Percentiles rank a stretch among this genome's conserved stretches.
These are phyloP conservation scores for Fistulinella cinereoalba DNA, from an alignment of 1,284 basidiomycete genomes.

Conservation along the genomic window DNA sequence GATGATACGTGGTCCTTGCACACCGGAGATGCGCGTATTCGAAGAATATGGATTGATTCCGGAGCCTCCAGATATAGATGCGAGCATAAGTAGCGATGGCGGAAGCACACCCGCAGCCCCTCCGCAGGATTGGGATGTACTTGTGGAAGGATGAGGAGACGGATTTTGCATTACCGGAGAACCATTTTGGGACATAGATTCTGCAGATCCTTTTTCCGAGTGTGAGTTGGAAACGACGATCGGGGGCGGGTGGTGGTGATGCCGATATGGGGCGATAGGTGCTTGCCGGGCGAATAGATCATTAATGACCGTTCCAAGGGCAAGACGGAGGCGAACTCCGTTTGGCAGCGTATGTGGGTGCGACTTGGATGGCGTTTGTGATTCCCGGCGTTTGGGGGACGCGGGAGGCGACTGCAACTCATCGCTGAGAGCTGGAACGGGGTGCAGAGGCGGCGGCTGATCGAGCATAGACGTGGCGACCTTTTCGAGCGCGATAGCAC, in stretches of 20 bases:
- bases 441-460: conserved; percentile 61
- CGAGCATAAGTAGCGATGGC: conserved; percentile 37
- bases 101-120: conserved; percentile 28
- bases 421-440: conserved; percentile 42
- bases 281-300: conserved; percentile 73
- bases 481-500: conserved; percentile 76
- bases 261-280: conserved; percentile 50
- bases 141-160: conserved; percentile 29
- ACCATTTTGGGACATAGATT: conserved; percentile 17
- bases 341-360: conserved; percentile 69
- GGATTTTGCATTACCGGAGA: conserved; percentile 24
- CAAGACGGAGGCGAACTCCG: conserved; percentile 72
- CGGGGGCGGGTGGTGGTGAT: conserved; percentile 37
- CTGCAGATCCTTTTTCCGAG: conserved; percentile 26
- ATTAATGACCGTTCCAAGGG: conserved; percentile 69
- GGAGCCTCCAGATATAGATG: conserved; percentile 35
- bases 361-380: conserved; percentile 23
- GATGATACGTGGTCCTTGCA: conserved; percentile 11
- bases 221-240: conserved; percentile 28
- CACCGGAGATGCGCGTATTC: conserved; percentile 1
- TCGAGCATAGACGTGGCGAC: conserved; percentile 76
- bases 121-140: conserved; percentile 24
- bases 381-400: conserved; percentile 41
- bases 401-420: conserved; percentile 49
- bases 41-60: conserved; percentile 9